Percentiles rank a stretch among this genome's conserved stretches.
phyloP scores from a whole-genome alignment of 441 rosid genomes.

The Eutrema salsugineum region DNA sequence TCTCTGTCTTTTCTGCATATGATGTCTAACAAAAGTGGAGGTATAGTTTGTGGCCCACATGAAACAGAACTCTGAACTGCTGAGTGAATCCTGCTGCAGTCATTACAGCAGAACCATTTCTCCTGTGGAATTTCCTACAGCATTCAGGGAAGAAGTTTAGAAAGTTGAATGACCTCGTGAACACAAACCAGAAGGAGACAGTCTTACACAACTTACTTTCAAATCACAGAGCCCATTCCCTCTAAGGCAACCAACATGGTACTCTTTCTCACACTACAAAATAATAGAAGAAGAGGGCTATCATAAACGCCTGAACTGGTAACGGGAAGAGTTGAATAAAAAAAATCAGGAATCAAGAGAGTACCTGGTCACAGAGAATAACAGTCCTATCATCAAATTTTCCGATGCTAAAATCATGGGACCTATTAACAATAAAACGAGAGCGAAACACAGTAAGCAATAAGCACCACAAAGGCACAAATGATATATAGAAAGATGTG shows the following conservation, averaged over 20 bases:
- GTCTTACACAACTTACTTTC: slow-evolving; percentile 51
- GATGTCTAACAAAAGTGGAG: slow-evolving; percentile 42
- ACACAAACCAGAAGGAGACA: slow-evolving; percentile 12
- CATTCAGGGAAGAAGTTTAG: neutral
- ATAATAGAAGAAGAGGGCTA: slow-evolving; percentile 6
- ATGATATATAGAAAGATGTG: neutral
- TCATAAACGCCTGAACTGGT: slow-evolving; percentile 1
- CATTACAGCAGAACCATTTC: slow-evolving; percentile 83
- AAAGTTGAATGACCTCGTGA: neutral
- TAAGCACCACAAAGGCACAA: neutral
- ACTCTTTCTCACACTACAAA: slow-evolving; percentile 90
- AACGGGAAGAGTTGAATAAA: neutral
- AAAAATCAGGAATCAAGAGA: slow-evolving; percentile 2
- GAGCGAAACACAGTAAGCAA: neutral
- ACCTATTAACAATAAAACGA: slow-evolving; percentile 35
- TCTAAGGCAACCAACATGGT: slow-evolving; percentile 94
- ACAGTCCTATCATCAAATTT: slow-evolving; percentile 86
- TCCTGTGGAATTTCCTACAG: slow-evolving; percentile 81
- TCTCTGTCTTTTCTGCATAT: slow-evolving; percentile 48
- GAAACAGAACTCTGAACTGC: slow-evolving; percentile 60
- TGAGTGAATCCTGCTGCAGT: slow-evolving; percentile 57
- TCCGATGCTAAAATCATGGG: slow-evolving; percentile 66
- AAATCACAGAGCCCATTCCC: slow-evolving; percentile 67
- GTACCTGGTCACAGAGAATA: slow-evolving; percentile 90
- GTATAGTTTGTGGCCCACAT: slow-evolving; percentile 75